These are phyloP conservation scores for Suillus hirtellus DNA, from an alignment of 768 basidiomycete genomes.

Conservation along the genomic window DNA sequence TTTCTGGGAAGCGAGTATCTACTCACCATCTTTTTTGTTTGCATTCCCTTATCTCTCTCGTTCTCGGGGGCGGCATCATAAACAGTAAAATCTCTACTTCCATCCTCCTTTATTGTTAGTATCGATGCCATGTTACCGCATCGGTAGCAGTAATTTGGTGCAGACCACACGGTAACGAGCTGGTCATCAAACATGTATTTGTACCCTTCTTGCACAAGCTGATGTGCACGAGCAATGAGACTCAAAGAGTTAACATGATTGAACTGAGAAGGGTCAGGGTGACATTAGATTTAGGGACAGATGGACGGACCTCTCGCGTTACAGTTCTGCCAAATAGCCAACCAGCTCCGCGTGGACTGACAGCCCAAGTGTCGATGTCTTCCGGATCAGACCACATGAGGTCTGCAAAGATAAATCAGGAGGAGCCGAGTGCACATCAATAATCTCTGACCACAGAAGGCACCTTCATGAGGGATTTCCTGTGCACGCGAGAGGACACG, in stretches of 20 bases:
- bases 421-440: not conserved
- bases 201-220: conserved; percentile 93
- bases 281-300: not conserved
- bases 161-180: conserved; percentile 90
- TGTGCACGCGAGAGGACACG: conserved; percentile 92
- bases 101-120: conserved; percentile 76
- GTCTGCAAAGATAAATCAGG: conserved; percentile 46
- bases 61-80: conserved; percentile 91
- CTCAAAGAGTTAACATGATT: conserved; percentile 87
- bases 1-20: not conserved
- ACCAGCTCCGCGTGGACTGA: conserved; percentile 93
- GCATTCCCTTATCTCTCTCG: conserved; percentile 78
- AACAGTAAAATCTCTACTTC: conserved; percentile 70
- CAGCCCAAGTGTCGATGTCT: conserved; percentile 94
- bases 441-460: conserved; percentile 75
- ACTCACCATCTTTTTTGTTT: conserved; percentile 70
- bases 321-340: conserved; percentile 91
- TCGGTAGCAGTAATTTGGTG: conserved; percentile 83
- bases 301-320: conserved; percentile 66
- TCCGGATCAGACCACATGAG: conserved; percentile 99
- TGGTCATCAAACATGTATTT: conserved; percentile 96
- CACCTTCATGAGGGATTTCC: conserved; percentile 98
- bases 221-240: conserved; percentile 93
- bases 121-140: conserved; percentile 93
- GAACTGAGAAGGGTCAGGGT: conserved; percentile 52